A percentile compares a stretch with the other conserved stretches of the same genome.
Conservation (phyloP, 2,329 filamentous ascomycete genomes). For the Metarhizium brunneum region DNA sequence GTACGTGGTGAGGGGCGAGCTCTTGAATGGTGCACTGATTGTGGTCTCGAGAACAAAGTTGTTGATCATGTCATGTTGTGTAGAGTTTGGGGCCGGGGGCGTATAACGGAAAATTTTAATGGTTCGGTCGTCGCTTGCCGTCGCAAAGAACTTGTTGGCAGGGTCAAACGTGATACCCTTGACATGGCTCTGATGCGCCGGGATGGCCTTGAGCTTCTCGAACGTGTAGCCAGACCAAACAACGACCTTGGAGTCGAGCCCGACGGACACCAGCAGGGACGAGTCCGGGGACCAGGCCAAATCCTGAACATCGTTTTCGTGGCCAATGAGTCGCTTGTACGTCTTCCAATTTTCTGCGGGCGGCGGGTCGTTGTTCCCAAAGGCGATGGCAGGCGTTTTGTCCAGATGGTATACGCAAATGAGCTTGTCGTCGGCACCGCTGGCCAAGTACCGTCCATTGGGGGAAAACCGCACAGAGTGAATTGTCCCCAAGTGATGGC, state of each 20-base stretch:
- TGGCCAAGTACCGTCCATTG: slow-evolving; percentile 90
- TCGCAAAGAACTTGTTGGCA: slow-evolving; percentile 98
- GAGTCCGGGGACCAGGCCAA: slow-evolving; percentile 95
- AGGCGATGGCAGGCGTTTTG: slow-evolving; percentile 68
- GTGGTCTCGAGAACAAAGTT: slow-evolving; percentile 95
- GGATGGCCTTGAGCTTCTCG: slow-evolving; percentile 90
- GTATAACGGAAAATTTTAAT: slow-evolving; percentile 97
- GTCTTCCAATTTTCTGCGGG: slow-evolving; percentile 98
- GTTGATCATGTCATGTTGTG: slow-evolving; percentile 88
- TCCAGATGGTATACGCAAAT: slow-evolving; percentile 95
- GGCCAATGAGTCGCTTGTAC: slow-evolving; percentile 82
- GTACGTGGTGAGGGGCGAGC: slow-evolving; percentile 91
- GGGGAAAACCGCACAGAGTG: slow-evolving; percentile 95
- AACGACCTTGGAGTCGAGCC: slow-evolving; percentile 93
- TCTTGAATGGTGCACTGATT: slow-evolving; percentile 77
- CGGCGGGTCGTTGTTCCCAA: slow-evolving; percentile 83
- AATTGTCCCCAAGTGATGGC: slow-evolving; percentile 95
- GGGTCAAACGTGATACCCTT: slow-evolving; percentile 98
- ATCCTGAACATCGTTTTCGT: slow-evolving; percentile 98
- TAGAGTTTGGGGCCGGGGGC: slow-evolving; percentile 81
- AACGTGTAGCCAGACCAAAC: slow-evolving; percentile 98
- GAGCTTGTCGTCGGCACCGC: slow-evolving; percentile 96
- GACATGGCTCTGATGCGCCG: slow-evolving; percentile 92
- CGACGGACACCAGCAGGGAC: slow-evolving; percentile 90
- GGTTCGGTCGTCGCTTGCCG: slow-evolving; percentile 90